Base-by-base conservation (phyloP, 805 yeast genomes). In the Wickerhamiella sergipiensis region DNA sequence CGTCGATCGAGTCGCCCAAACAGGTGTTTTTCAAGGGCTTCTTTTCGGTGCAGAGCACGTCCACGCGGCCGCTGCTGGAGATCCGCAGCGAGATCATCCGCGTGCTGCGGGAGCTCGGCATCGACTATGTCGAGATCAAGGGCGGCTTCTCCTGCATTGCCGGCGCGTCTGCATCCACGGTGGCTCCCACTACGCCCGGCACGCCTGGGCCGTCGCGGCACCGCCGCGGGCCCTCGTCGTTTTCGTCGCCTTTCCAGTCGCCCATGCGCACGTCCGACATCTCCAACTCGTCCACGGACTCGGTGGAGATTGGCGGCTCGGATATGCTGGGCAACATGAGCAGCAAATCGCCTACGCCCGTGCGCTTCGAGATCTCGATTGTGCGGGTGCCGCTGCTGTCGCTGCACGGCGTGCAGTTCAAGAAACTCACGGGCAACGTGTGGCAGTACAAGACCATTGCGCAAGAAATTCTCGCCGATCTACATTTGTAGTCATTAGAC, bases 361-460 rank as follows among this genome's bases (percentile, higher is more conserved):
- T 90, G 61, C 80, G 83, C 61, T 89, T 89, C 67, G 97, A 90
- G 64, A 85, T 90, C 55, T 88, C 85, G 64, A 80, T 89, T 55
- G 97, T 89, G 42, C 88, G 88, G 64, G 94, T 89, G 46, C 95
- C 95, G 45, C 74, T 89, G 57, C 84, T 89, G 50, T 87, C 94
- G 4, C 72, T 90, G 53, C 88, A 84, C 57, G 97, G 97, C 67
- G 89, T 89, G 46, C 97, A 90, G 65, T 88, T 89, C 71, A 90
- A 90, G 73, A 89, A 89, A 64, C 75, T 89, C 29, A 76, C 85
- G 52, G 97, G 97, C 61, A 88, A 90, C 64, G 86, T 95, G 1
- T 89, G 97, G 97, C 78, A 83, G 69, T 89, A 89, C 69, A 89
- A 90, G 71, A 81, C 88, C 9, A 72, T 89, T 62, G 97, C 97